phyloP scores from a whole-genome alignment of 768 basidiomycete species.

The Coprinopsis strossmayeri region DNA sequence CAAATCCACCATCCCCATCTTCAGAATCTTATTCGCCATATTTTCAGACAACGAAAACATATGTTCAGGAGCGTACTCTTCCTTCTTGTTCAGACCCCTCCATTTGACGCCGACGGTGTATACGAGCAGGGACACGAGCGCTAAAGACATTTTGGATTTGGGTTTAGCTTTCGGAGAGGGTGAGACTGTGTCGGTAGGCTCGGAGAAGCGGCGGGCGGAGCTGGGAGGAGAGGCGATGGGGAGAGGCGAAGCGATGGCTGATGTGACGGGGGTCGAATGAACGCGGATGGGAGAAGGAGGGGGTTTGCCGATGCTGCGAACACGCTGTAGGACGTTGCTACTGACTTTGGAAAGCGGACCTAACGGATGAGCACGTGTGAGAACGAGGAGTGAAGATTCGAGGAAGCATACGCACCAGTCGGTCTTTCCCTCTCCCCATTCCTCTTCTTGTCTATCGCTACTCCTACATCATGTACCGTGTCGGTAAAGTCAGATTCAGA shows the following conservation, averaged over 20 bases:
- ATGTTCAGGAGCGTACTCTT: constrained; percentile 78
- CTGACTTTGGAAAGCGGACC: constrained; percentile 28
- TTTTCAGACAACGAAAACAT: constrained; percentile 92
- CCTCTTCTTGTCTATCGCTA: constrained; percentile 14
- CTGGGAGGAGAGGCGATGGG: constrained; percentile 5
- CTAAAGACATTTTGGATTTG: constrained; percentile 70
- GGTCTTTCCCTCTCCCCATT: no score
- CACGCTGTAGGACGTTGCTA: constrained; percentile 35
- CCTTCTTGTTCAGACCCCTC: constrained; percentile 84
- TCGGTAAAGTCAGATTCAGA: constrained; percentile 25
- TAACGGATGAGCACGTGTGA: no score
- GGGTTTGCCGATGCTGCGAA: constrained; percentile 26
- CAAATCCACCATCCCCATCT: constrained; percentile 57
- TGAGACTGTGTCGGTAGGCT: constrained; percentile 6
- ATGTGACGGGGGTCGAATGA: not conserved
- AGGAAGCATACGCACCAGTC: no score
- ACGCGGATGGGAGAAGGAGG: not conserved
- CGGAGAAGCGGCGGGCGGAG: constrained; percentile 5
- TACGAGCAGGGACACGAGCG: constrained; percentile 74
- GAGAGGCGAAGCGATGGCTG: not conserved
- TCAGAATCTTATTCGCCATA: constrained; percentile 71
- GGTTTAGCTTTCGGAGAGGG: constrained; percentile 6
- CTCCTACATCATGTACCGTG: constrained; percentile 1
- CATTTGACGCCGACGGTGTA: constrained; percentile 97
- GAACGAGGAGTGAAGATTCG: no score